Evolutionary conservation across 1,284 basidiomycete genomes (phyloP), one percentile per base, ranked within the genome.

Genomic region (Tranzscheliella williamsii): DNA sequence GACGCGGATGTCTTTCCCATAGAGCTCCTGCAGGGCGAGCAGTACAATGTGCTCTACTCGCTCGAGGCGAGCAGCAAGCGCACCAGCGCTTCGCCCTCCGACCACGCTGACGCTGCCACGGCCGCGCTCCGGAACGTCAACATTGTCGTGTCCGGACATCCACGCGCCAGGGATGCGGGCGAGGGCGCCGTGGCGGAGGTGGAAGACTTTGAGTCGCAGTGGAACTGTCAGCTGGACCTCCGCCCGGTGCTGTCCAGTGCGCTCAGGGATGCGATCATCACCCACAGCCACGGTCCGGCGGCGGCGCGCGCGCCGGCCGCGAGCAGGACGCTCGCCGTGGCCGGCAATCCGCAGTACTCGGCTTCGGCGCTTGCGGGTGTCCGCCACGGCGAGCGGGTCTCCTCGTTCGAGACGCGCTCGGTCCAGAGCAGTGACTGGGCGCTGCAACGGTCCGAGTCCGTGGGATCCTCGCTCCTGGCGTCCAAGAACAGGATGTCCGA

Each of bases 41-140:
- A 64, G 43, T 44, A 50, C 34, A 64, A 64, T 30, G 21, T 64
- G 39, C 47, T 64, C 15, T 64, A 58, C 35, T 64, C 54, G 24
- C 49, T 63, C n/a, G n/a, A n/a, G n/a, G n/a, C n/a, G n/a, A n/a
- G n/a, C n/a, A n/a, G n/a, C n/a, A n/a, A n/a, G n/a, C n/a, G n/a
- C n/a, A n/a, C n/a, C n/a, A n/a, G n/a, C n/a, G n/a, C n/a, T n/a
- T n/a, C n/a, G n/a, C n/a, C n/a, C n/a, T n/a, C n/a, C n/a, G n/a
- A n/a, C n/a, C n/a, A n/a, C n/a, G n/a, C n/a, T n/a, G n/a, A n/a
- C n/a, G n/a, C n/a, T n/a, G n/a, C n/a, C n/a, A n/a, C n/a, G n/a
- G n/a, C n/a, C n/a, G n/a, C n/a, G n/a, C n/a, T 47, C 6, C 38
- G 61, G 11, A 64, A 58, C 38, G 50, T 64, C 5, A 57, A 42